Evolutionary conservation across 306 rosid genomes (phyloP), one percentile per base, ranked within the genome.

Genomic region (Pterocarpus macrocarpus): DNA sequence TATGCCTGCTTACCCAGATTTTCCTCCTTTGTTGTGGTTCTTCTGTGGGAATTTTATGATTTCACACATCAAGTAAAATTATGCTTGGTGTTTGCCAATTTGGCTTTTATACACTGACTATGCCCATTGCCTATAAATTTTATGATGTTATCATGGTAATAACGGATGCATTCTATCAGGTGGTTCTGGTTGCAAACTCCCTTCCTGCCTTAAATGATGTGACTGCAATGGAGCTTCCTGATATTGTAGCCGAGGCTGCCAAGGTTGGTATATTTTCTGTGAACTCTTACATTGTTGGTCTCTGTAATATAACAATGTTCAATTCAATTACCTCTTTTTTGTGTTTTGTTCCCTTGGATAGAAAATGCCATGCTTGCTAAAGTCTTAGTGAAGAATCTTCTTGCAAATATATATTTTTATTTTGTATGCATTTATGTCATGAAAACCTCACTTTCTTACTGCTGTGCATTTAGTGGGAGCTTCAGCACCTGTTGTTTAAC

Each of bases 151-250:
- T 41, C 47, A 71, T 15, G 76, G 70, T 65, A 43, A 56, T 33
- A 16, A 72, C 43, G 45, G 62, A 30, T 50, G 11, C 67, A 61
- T 69, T 71, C 77, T 78, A 75, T 75, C 89, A 96, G 98, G 99
- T 96, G 80, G 99, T 93, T 84, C 90, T 96, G 82, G 97, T 96
- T 74, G 98, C 94, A 59, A 96, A 96, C 87, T 93, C 98, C 13
- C 97, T 92, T 52, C 98, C 99, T 41, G 99, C 99, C 64, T 83
- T 96, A 76, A 96, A 96, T 64, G 99, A 96, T 80, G 90, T 92
- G 39, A 96, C 99, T 66, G 99, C 99, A 22, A 89, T 89, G 93
- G 99, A 96, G 90, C 90, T 93, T 88, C 99, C 99, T 70, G 99
- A 89, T 36, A 93, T 96, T 74, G 92, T 96, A 72, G 98, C 97